These are phyloP conservation scores for Trametes meyenii DNA, from an alignment of 768 basidiomycete genomes.

Conservation along the genomic window DNA sequence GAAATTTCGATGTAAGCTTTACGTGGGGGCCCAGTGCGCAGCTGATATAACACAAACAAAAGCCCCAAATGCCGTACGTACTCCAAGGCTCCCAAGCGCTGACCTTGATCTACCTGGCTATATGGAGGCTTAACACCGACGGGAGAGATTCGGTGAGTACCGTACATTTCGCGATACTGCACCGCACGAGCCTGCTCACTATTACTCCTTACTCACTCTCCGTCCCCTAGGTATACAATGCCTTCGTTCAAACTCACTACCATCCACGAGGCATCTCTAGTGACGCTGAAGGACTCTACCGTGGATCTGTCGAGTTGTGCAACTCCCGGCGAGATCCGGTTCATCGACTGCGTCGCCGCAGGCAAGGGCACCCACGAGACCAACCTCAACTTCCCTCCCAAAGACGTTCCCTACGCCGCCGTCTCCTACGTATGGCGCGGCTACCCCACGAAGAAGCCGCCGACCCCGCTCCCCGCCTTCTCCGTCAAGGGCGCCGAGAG, in stretches of 20 bases:
- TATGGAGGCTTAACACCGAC: too few relatives aligned
- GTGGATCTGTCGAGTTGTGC: background rate
- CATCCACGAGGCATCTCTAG: background rate
- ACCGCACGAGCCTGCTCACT: background rate
- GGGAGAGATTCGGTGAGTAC: background rate
- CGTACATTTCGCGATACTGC: background rate
- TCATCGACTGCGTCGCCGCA: constrained; percentile 10
- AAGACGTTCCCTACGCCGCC: constrained; percentile 9
- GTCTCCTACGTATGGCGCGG: constrained; percentile 23
- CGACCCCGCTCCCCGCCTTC: constrained; percentile 5
- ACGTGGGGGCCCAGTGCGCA: too few relatives aligned
- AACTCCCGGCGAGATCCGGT: constrained; percentile 8
- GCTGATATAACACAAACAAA: too few relatives aligned
- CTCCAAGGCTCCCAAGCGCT: too few relatives aligned
- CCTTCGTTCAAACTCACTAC: background rate
- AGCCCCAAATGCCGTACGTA: too few relatives aligned
- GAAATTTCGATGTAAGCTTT: too few relatives aligned
- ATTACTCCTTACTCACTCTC: constrained; percentile 33
- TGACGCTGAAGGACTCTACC: background rate
- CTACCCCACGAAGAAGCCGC: constrained; percentile 1
- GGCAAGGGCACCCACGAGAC: constrained; percentile 4
- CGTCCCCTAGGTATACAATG: constrained; percentile 48
- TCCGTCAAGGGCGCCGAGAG: constrained; percentile 13
- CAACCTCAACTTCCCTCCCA: constrained; percentile 6
- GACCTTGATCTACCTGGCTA: too few relatives aligned